A percentile compares a stretch with the other conserved stretches of the same genome.
These are phyloP conservation scores for Crotalaria pallida DNA, from an alignment of 306 rosid species.

Conservation along the genomic window DNA sequence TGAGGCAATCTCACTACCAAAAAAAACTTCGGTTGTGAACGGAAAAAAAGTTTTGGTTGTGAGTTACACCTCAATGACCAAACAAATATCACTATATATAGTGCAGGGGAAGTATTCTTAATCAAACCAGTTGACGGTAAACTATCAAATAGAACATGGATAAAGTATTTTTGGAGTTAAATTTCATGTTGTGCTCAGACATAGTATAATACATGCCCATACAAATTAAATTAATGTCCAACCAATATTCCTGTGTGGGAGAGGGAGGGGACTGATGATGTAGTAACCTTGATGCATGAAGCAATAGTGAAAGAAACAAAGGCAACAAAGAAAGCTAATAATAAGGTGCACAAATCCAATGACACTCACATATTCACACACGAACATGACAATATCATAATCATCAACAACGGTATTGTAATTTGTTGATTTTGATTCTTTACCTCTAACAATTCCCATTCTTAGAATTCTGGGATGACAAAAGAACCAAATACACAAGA, in stretches of 20 bases:
- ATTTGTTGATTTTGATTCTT: neutral
- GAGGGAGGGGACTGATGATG: neutral
- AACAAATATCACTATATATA: too few relatives aligned
- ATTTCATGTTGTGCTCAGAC: neutral
- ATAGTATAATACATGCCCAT: too few relatives aligned
- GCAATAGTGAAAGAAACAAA: neutral
- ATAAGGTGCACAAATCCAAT: neutral
- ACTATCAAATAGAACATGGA: too few relatives aligned
- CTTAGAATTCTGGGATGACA: neutral
- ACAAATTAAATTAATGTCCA: neutral
- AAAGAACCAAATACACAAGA: neutral
- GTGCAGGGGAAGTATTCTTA: too few relatives aligned
- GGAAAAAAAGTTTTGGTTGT: too few relatives aligned
- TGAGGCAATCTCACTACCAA: too few relatives aligned
- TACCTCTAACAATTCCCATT: neutral
- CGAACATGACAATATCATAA: neutral
- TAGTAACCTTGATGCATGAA: neutral
- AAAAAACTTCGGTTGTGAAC: too few relatives aligned
- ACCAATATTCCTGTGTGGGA: neutral
- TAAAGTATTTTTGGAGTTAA: too few relatives aligned
- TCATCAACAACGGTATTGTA: neutral
- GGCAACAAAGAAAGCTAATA: too few relatives aligned
- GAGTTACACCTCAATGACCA: too few relatives aligned
- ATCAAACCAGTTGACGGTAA: too few relatives aligned
- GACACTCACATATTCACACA: neutral